A percentile compares a stretch with the other conserved stretches of the same genome.
Conservation (phyloP, 441 rosid genomes). For the Melianthus villosus region DNA sequence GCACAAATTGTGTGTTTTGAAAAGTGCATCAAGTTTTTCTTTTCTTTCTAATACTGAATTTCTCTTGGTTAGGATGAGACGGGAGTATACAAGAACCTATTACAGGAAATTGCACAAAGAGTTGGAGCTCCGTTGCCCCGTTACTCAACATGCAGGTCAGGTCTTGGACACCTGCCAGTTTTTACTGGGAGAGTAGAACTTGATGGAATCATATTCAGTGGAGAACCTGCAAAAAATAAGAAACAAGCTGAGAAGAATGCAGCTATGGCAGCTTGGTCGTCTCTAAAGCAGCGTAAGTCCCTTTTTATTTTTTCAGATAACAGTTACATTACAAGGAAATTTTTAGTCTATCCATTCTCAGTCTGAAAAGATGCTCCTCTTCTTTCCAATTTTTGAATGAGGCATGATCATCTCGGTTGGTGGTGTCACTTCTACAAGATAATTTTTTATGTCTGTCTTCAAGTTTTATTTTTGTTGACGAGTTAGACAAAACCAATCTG, state of each 20-base stretch:
- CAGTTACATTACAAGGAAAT: background rate
- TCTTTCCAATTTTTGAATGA: too few relatives aligned
- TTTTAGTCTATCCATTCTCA: background rate
- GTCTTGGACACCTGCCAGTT: conserved; percentile 90
- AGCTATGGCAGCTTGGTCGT: conserved; percentile 96
- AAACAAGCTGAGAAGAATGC: conserved; percentile 98
- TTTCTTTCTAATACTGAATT: conserved; percentile 12
- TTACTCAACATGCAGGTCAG: conserved; percentile 72
- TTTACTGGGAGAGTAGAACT: conserved; percentile 81
- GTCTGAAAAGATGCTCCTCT: too few relatives aligned
- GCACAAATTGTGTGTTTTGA: background rate
- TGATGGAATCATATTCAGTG: conserved; percentile 72
- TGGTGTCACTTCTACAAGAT: too few relatives aligned
- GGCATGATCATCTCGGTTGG: too few relatives aligned
- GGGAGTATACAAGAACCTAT: conserved; percentile 84
- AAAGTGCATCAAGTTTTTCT: conserved; percentile 1
- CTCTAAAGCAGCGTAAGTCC: conserved; percentile 71
- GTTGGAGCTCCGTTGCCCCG: conserved; percentile 83
- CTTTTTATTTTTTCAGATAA: background rate
- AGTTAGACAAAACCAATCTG: too few relatives aligned
- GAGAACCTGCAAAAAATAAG: conserved; percentile 86
- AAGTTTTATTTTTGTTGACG: too few relatives aligned
- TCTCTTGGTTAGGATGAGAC: conserved; percentile 71
- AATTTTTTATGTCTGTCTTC: too few relatives aligned
- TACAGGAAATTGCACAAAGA: conserved; percentile 92